Evolutionary conservation across 768 basidiomycete species (phyloP).

Genomic region (Lactarius deliciosus): DNA sequence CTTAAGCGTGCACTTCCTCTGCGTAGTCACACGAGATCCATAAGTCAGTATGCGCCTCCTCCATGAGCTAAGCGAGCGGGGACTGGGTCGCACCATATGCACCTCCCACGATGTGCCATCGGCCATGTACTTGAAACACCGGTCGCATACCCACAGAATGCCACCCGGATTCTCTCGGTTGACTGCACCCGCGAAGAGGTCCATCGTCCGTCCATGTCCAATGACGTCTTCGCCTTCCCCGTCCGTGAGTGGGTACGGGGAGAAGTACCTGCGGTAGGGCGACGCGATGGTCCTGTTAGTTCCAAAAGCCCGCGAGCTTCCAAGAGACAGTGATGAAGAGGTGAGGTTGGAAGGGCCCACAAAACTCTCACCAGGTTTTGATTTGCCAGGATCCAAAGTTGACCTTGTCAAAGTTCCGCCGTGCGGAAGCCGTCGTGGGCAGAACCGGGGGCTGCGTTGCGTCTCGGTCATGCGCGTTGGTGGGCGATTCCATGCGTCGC

Average conservation of each 20-base stretch:
- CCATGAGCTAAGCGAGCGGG: neutral
- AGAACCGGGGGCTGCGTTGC: slow-evolving; percentile 9
- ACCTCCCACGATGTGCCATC: slow-evolving; percentile 70
- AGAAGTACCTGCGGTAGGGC: slow-evolving; percentile 73
- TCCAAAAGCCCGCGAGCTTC: neutral
- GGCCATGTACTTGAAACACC: slow-evolving; percentile 96
- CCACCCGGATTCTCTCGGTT: slow-evolving; percentile 48
- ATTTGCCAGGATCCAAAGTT: slow-evolving; percentile 85
- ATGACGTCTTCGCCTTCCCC: slow-evolving; percentile 54
- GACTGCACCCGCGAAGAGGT: slow-evolving; percentile 65
- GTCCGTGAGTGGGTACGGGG: slow-evolving; percentile 83
- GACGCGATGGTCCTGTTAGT: neutral
- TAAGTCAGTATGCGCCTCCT: neutral
- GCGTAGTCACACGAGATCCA: neutral
- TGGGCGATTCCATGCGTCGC: slow-evolving; percentile 18
- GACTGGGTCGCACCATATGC: slow-evolving; percentile 50
- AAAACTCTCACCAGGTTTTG: slow-evolving; percentile 74
- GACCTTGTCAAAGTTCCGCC: slow-evolving; percentile 85
- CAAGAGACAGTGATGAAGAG: neutral
- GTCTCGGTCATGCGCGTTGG: slow-evolving; percentile 7
- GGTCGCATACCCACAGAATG: slow-evolving; percentile 80
- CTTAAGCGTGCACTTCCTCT: slow-evolving; percentile 67
- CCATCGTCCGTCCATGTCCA: slow-evolving; percentile 66
- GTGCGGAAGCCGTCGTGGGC: slow-evolving; percentile 37
- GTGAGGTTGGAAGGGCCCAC: slow-evolving; percentile 2